Conservation (phyloP, 2,329 filamentous ascomycete species). For the Fusarium duplospermum region DNA sequence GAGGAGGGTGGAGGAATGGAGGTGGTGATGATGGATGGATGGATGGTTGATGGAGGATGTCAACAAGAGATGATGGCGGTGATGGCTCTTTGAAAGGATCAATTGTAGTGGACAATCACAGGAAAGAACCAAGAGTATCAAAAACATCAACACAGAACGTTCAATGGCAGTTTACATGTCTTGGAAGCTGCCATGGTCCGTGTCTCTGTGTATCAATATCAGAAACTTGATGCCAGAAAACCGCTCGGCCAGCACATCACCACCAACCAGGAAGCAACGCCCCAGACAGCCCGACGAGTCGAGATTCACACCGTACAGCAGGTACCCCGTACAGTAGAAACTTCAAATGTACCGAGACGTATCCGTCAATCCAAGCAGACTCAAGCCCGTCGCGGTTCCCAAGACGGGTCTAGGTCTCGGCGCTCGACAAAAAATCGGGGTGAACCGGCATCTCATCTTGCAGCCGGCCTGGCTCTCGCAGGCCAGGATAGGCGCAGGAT, state of each 20-base stretch:
- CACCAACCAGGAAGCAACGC: neutral
- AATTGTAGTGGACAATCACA: conserved; percentile 6
- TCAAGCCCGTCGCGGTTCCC: conserved; percentile 1
- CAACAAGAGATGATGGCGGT: conserved; percentile 24
- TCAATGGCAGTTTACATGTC: neutral
- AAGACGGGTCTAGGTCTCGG: conserved; percentile 46
- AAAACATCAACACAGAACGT: neutral
- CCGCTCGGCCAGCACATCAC: conserved; percentile 23
- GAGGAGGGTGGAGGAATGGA: conserved; percentile 38
- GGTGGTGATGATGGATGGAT: conserved; percentile 36
- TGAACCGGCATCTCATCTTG: conserved; percentile 51
- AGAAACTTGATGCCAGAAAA: neutral
- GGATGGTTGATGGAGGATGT: conserved; percentile 10
- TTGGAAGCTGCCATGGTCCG: neutral
- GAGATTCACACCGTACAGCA: conserved; percentile 18
- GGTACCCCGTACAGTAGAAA: conserved; percentile 32
- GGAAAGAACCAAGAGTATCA: neutral
- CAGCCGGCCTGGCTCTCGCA: conserved; percentile 35
- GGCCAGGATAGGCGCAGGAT: conserved; percentile 35
- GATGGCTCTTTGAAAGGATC: conserved; percentile 15
- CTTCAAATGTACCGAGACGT: neutral
- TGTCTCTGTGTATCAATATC: neutral
- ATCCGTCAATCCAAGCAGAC: neutral
- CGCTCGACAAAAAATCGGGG: conserved; percentile 49
- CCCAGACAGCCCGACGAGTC: neutral